Conservation (phyloP, 2,329 filamentous ascomycete species). For the Colletotrichum theobromicola region DNA sequence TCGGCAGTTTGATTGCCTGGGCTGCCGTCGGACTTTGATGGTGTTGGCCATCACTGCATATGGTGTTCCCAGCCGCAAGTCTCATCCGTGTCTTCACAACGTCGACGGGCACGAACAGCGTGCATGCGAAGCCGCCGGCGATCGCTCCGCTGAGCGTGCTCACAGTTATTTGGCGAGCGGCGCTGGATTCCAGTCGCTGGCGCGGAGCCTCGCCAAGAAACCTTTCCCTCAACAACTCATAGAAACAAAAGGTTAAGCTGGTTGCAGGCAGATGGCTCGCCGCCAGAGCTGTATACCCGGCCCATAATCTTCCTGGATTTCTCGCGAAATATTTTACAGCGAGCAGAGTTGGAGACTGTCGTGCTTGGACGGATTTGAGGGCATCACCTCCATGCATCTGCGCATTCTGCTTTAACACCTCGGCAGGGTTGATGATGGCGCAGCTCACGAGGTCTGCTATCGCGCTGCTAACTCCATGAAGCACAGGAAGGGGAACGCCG, state of each 20-base stretch:
- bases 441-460: conserved; percentile 21
- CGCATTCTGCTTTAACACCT: conserved; percentile 26
- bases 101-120: conserved; percentile 24
- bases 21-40: neutral
- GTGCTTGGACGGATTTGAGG: neutral
- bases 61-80: conserved; percentile 6
- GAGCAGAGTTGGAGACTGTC: neutral
- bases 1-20: neutral
- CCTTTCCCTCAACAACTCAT: neutral
- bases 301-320: neutral
- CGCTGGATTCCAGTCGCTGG: neutral
- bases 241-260: neutral
- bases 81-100: conserved; percentile 26
- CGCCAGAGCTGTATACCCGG: neutral
- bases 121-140: conserved; percentile 6
- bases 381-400: conserved; percentile 13
- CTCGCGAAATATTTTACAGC: neutral
- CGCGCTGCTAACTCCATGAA: conserved; percentile 20
- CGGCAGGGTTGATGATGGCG: conserved; percentile 23
- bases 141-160: conserved; percentile 12
- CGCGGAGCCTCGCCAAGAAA: neutral
- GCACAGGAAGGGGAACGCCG: conserved; percentile 12
- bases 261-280: neutral
- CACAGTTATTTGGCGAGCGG: neutral
- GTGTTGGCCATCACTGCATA: neutral